A percentile compares a stretch with the other conserved stretches of the same genome.
Evolutionary conservation across 441 rosid species (phyloP).

Genomic region (Populus hybrid): DNA sequence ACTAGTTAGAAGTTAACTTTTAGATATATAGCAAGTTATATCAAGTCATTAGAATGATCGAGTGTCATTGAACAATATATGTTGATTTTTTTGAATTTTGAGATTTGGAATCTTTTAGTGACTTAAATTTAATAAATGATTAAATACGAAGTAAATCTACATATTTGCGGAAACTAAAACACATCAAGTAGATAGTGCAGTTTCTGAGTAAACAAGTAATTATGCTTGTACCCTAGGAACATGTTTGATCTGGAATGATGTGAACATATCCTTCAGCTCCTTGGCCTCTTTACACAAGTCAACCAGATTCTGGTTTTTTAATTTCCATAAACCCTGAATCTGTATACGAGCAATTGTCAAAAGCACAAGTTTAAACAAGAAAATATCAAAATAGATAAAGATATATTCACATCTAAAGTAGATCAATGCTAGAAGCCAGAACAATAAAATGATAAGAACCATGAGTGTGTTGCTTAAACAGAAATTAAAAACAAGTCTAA

Average conservation of each 20-base stretch:
- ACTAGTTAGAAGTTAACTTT: too few relatives aligned
- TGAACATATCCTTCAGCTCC: conserved; percentile 48
- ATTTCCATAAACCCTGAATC: conserved; percentile 81
- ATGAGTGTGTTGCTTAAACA: neutral
- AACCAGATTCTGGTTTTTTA: conserved; percentile 43
- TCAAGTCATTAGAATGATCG: too few relatives aligned
- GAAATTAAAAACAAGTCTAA: neutral
- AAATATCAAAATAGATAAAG: neutral
- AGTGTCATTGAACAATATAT: too few relatives aligned
- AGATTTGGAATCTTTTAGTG: too few relatives aligned
- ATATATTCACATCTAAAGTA: neutral
- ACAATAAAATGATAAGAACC: conserved; percentile 11
- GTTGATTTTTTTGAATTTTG: too few relatives aligned
- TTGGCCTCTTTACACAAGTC: conserved; percentile 54
- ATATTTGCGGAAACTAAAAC: neutral
- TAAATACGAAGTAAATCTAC: neutral
- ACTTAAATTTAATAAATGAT: neutral
- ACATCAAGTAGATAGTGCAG: neutral
- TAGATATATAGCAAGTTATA: too few relatives aligned
- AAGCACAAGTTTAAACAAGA: neutral
- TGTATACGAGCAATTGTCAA: conserved; percentile 18
- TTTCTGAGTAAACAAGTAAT: neutral
- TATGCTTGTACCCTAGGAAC: conserved; percentile 59
- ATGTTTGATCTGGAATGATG: conserved; percentile 67
- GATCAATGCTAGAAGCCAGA: neutral